Base-by-base conservation (phyloP, 1,284 basidiomycete genomes). In the Wolfiporia cocos region DNA sequence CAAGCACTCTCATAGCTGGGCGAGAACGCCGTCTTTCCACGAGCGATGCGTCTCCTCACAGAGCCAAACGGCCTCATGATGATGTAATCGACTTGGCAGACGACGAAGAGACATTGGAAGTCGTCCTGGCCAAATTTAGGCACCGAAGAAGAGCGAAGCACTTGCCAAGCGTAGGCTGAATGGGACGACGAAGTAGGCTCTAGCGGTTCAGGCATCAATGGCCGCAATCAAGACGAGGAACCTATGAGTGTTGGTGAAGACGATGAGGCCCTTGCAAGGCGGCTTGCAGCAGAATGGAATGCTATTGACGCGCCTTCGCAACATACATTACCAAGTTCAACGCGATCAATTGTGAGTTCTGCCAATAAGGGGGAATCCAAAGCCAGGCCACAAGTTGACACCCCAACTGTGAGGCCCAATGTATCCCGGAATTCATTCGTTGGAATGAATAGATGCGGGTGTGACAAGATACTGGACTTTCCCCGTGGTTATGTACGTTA, bases 141-240 rank as follows among this genome's bases (percentile, higher is more conserved):
- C 66, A 26, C 67, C 68, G 39, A 69, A 73, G 49, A 62, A 64
- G 43, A 71, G 66, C 47, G 71, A 72, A 52, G 61, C 52, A 6
- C 58, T 69, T 18, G 69, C 68, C 45, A 57, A 31, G 49, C 70
- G 10, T 64, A 71, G 48, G 42, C 52, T 5, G 59, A 65, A 42
- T 62, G 53, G 53, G 45, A 58, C 37, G 36, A 7, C 26, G 26
- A 28, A 14, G 26, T 47, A 34, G 42, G 37, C 6, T 21, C 41
- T 9, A 46, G 41, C 14, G 44, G 18, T 29, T 28, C 33, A n/a
- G 29, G 39, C 23, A 39, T 20, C 19, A 31, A 15, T 30, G 15
- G 14, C 32, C 19, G 40, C 12, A n/a, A 15, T 6, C 20, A 42
- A 23, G 28, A 33, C 29, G 44, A 47, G 19, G 48, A 51, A 17